A percentile compares a stretch with the other conserved stretches of the same genome.
phyloP scores from a whole-genome alignment of 345 rosid species.

The Murraya paniculata region DNA sequence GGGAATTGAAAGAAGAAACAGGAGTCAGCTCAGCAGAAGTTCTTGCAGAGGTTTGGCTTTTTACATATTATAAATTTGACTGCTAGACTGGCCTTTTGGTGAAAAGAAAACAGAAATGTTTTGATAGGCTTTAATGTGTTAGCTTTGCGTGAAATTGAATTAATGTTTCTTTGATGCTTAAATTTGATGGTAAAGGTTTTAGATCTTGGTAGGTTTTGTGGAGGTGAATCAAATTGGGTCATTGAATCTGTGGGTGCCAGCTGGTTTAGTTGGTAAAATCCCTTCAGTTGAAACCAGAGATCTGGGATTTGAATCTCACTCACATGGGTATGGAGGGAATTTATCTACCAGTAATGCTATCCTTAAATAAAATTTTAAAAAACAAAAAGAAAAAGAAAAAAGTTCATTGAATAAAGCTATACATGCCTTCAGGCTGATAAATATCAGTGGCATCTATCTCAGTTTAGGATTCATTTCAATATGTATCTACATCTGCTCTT shows the following conservation, averaged over 20 bases:
- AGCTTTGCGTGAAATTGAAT: neutral
- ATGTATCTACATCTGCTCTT: neutral
- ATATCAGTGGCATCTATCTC: neutral
- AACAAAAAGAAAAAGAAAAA: too few species aligned
- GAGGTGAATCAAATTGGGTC: neutral
- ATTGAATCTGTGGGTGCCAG: too few species aligned
- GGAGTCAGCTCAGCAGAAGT: slow-evolving; percentile 80
- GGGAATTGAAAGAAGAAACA: slow-evolving; percentile 93
- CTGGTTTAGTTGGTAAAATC: too few species aligned
- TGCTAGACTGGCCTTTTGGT: neutral
- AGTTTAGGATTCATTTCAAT: neutral
- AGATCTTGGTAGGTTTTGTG: neutral
- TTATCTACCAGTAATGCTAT: too few species aligned
- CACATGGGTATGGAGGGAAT: too few species aligned
- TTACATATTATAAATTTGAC: neutral
- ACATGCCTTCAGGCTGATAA: neutral
- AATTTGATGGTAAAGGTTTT: neutral
- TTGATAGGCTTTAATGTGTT: neutral
- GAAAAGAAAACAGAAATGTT: neutral
- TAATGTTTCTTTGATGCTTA: neutral
- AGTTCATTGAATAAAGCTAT: neutral
- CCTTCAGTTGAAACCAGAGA: too few species aligned
- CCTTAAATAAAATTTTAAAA: too few species aligned
- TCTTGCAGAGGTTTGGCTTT: slow-evolving; percentile 65
- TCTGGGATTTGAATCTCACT: too few species aligned